These are phyloP conservation scores for Suillus tomentosus DNA, from an alignment of 768 basidiomycete species.

Conservation along the genomic window DNA sequence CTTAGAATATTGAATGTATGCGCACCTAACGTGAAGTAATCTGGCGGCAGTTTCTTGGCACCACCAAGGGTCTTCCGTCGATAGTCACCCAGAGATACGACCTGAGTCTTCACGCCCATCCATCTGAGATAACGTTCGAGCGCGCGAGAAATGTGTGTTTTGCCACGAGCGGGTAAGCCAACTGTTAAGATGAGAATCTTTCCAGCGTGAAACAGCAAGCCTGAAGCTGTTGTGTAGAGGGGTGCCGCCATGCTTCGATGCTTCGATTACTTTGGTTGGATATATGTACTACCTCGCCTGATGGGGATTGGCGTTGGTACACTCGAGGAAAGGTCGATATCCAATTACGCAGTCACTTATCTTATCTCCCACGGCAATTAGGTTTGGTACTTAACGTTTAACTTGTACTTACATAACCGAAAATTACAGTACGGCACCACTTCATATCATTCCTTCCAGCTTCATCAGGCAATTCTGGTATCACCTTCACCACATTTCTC, in stretches of 20 bases:
- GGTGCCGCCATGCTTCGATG: constrained; percentile 81
- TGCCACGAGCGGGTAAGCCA: constrained; percentile 91
- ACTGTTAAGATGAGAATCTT: constrained; percentile 93
- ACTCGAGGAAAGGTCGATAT: not conserved
- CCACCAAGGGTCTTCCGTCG: constrained; percentile 87
- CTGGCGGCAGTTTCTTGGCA: constrained; percentile 82
- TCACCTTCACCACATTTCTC: not conserved
- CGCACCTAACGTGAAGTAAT: constrained; percentile 88
- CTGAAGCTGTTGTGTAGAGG: constrained; percentile 89
- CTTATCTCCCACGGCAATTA: constrained; percentile 7
- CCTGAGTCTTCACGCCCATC: constrained; percentile 96
- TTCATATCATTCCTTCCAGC: not conserved
- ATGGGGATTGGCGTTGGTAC: not conserved
- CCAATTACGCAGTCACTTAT: not conserved
- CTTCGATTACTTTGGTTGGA: not conserved
- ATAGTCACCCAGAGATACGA: constrained; percentile 95
- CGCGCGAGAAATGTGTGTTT: constrained; percentile 95
- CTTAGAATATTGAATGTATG: constrained; percentile 1
- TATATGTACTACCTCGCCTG: constrained; percentile 1
- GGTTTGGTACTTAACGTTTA: not conserved
- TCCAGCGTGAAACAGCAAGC: constrained; percentile 87
- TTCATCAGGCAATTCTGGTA: not conserved
- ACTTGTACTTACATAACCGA: not conserved
- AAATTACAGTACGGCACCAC: not conserved
- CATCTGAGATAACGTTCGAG: constrained; percentile 97